Conservation (phyloP, 768 basidiomycete species). For the Rhizopogon vulgaris region DNA sequence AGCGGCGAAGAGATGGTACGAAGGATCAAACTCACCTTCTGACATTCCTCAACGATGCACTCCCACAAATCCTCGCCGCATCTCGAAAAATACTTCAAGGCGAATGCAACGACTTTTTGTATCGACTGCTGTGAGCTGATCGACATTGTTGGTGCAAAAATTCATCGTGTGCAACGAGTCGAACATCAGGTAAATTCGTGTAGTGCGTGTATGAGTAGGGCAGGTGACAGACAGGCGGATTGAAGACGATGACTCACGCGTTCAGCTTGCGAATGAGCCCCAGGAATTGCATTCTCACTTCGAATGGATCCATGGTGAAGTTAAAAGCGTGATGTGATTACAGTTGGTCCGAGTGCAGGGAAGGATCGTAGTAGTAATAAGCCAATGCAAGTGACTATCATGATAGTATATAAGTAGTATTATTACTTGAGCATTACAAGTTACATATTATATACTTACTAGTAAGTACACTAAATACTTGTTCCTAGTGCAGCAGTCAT, state of each 20-base stretch:
- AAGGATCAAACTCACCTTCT: slow-evolving; percentile 49
- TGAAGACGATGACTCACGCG: slow-evolving; percentile 36
- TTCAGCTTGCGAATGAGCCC: slow-evolving; percentile 54
- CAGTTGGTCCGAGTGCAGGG: too few relatives aligned
- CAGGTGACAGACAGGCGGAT: not conserved
- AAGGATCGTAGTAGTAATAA: too few relatives aligned
- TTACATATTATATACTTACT: too few relatives aligned
- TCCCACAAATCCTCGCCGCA: slow-evolving; percentile 95
- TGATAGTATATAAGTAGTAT: too few relatives aligned
- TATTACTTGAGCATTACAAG: too few relatives aligned
- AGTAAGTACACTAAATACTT: too few relatives aligned
- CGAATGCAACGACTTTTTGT: slow-evolving; percentile 80
- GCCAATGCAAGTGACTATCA: too few relatives aligned
- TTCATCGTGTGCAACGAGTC: not conserved
- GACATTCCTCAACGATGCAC: slow-evolving; percentile 84
- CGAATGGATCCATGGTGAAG: too few relatives aligned
- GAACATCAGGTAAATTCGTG: not conserved
- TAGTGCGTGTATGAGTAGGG: not conserved
- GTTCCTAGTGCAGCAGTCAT: too few relatives aligned
- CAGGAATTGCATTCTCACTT: slow-evolving; percentile 53
- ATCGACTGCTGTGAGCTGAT: slow-evolving; percentile 82
- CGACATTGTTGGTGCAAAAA: not conserved
- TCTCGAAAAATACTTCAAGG: slow-evolving; percentile 74
- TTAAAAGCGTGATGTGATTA: too few relatives aligned
- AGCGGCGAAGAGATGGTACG: not conserved